These are phyloP conservation scores for Tolypocladium paradoxum DNA, from an alignment of 2,329 filamentous ascomycete species.

Conservation along the genomic window DNA sequence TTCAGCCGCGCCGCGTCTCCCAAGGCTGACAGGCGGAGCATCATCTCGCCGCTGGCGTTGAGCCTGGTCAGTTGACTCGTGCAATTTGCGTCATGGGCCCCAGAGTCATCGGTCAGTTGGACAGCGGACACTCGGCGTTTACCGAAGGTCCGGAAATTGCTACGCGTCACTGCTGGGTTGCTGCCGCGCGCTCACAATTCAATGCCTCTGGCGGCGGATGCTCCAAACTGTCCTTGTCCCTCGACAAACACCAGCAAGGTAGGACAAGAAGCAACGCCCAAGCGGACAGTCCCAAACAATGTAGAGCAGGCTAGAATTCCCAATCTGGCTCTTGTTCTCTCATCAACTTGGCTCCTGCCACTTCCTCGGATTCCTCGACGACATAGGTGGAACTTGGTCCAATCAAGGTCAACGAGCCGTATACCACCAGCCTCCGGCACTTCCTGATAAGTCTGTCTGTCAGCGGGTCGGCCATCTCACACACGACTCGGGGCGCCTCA, in stretches of 20 bases:
- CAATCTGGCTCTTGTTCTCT: conserved; percentile 30
- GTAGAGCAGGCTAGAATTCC: conserved; percentile 16
- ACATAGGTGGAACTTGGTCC: conserved; percentile 32
- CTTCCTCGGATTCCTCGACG: conserved; percentile 29
- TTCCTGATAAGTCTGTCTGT: conserved; percentile 14
- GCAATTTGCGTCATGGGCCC: not conserved
- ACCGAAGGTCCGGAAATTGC: too few relatives aligned
- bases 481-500: conserved; percentile 11
- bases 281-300: not conserved
- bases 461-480: conserved; percentile 1
- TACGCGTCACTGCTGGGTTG: not conserved
- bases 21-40: not conserved
- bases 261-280: not conserved
- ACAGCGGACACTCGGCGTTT: too few relatives aligned
- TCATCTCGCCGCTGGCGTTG: not conserved
- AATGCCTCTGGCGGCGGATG: not conserved
- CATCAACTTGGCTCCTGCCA: conserved; percentile 31
- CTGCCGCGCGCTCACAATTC: not conserved
- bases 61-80: not conserved
- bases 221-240: not conserved
- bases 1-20: not conserved
- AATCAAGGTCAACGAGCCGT: conserved; percentile 35
- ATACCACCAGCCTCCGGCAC: conserved; percentile 32
- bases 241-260: not conserved
- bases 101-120: not conserved